Conservation (phyloP, 768 basidiomycete species). For the Clavaria fumosa region DNA sequence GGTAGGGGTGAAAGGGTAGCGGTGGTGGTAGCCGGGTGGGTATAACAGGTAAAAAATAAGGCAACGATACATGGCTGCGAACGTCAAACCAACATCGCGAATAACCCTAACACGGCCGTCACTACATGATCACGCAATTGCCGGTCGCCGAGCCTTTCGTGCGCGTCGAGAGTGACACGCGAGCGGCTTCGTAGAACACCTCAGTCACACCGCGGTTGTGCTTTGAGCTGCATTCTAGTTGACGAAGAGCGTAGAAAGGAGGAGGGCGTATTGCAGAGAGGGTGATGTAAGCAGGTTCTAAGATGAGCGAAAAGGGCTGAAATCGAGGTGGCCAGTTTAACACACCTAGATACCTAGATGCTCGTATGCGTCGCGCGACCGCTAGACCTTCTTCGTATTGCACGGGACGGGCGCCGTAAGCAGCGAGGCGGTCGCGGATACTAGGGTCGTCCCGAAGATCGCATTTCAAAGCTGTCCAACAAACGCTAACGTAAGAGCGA, state of each 20-base stretch:
- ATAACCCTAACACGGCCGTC: too few relatives aligned
- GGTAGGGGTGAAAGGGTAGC: too few relatives aligned
- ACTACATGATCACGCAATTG: slow-evolving; percentile 46
- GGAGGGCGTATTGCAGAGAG: too few relatives aligned
- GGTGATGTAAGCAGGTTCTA: too few relatives aligned
- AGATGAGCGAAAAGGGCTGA: neutral
- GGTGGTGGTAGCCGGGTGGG: too few relatives aligned
- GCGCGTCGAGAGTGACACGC: slow-evolving; percentile 64
- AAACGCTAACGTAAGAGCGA: slow-evolving; percentile 6
- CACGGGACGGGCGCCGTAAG: slow-evolving; percentile 55
- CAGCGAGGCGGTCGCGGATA: slow-evolving; percentile 55
- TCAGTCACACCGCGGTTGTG: slow-evolving; percentile 91
- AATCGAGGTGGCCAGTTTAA: slow-evolving; percentile 7
- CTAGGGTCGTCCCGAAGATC: slow-evolving; percentile 79
- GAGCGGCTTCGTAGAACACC: slow-evolving; percentile 84
- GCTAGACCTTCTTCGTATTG: slow-evolving; percentile 89
- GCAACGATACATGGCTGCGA: too few relatives aligned
- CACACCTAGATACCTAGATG: slow-evolving; percentile 82
- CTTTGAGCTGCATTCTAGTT: slow-evolving; percentile 98
- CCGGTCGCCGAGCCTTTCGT: slow-evolving; percentile 45
- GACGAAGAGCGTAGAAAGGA: too few relatives aligned
- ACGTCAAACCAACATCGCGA: too few relatives aligned
- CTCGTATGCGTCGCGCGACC: slow-evolving; percentile 80
- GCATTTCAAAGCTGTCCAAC: slow-evolving; percentile 70
- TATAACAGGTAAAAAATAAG: too few relatives aligned